phyloP scores from a whole-genome alignment of 805 yeast genomes.

The Yarrowia sp. region DNA sequence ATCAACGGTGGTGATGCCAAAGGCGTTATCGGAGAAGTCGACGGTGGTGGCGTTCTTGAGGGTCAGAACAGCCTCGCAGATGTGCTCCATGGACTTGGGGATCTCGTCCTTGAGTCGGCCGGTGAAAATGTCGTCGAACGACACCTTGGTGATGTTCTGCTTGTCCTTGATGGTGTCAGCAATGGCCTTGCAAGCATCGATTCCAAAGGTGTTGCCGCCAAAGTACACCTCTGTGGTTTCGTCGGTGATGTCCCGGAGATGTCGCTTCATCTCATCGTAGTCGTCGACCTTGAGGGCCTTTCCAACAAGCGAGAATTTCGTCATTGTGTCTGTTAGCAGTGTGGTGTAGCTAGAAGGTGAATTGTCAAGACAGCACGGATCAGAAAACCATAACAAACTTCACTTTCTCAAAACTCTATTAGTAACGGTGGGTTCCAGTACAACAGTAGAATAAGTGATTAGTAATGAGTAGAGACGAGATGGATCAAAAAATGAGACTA shows the following conservation, averaged over 20 bases:
- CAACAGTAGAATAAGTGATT: neutral
- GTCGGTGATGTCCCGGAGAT: conserved; percentile 61
- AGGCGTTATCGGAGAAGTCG: conserved; percentile 92
- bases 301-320: conserved; percentile 64
- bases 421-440: conserved; percentile 10
- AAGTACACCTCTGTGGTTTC: conserved; percentile 69
- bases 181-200: conserved; percentile 79
- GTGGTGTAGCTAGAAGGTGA: neutral
- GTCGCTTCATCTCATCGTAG: conserved; percentile 73
- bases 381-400: conserved; percentile 20
- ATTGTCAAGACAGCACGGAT: neutral
- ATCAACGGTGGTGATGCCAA: conserved; percentile 93
- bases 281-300: conserved; percentile 79
- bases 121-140: conserved; percentile 88
- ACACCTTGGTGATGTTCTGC: conserved; percentile 39
- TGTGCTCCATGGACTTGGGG: conserved; percentile 75
- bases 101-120: conserved; percentile 95
- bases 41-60: conserved; percentile 74
- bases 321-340: conserved; percentile 11
- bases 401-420: neutral
- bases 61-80: conserved; percentile 75
- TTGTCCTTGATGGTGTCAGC: conserved; percentile 60
- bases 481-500: too few species aligned
- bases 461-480: too few species aligned
- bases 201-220: conserved; percentile 93